Evolutionary conservation across 2,329 filamentous ascomycete genomes (phyloP).

Genomic region (Stagonosporopsis tanaceti): DNA sequence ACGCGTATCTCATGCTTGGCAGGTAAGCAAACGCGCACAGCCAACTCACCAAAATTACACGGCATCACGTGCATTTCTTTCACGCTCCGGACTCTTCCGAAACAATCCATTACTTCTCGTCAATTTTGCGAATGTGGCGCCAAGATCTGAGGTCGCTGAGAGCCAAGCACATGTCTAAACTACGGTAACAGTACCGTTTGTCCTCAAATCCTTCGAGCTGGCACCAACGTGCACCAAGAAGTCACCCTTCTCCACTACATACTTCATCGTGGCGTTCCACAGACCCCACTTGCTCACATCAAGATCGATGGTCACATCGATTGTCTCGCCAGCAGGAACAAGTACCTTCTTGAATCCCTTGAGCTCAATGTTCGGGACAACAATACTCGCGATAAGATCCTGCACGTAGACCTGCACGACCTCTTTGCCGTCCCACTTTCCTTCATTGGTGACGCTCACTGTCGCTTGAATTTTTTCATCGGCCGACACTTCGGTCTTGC

Average conservation of each 20-base stretch:
- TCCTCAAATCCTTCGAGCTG: constrained; percentile 64
- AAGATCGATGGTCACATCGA: constrained; percentile 61
- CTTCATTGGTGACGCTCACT: constrained; percentile 68
- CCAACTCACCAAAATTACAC: not conserved
- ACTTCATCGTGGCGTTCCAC: constrained; percentile 69
- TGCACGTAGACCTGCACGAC: constrained; percentile 74
- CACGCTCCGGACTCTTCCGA: too few species aligned
- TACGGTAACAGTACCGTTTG: constrained; percentile 65
- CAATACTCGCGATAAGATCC: constrained; percentile 68
- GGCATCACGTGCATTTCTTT: not conserved
- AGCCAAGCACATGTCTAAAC: constrained; percentile 7
- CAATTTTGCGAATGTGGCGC: too few species aligned
- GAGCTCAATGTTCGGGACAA: constrained; percentile 69
- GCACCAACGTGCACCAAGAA: constrained; percentile 69
- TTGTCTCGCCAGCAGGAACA: constrained; percentile 66
- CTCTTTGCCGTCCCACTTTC: constrained; percentile 66
- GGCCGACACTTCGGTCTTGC: constrained; percentile 57
- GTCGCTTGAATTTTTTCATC: constrained; percentile 65
- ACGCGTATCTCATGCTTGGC: too few species aligned
- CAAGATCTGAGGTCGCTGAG: not conserved
- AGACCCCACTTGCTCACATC: constrained; percentile 61
- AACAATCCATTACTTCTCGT: too few species aligned
- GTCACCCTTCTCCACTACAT: constrained; percentile 76
- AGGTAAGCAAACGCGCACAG: not conserved
- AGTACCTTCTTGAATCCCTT: constrained; percentile 73